Evolutionary conservation across 257 asterid genomes (phyloP).

Genomic region (Prunella vulgaris): DNA sequence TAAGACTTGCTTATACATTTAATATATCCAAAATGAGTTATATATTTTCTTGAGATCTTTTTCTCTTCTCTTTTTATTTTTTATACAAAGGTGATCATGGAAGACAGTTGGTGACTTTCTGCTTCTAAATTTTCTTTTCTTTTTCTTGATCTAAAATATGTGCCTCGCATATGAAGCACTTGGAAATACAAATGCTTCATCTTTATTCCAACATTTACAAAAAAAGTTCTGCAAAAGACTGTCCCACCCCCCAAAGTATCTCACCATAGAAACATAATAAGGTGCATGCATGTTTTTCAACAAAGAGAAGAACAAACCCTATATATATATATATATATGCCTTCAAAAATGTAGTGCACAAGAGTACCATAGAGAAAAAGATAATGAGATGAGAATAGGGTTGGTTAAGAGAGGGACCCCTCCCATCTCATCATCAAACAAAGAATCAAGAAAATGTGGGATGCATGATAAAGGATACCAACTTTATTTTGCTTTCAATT

Average conservation of each 20-base stretch:
- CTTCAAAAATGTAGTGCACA: slow-evolving; percentile 16
- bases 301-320: slow-evolving; percentile 13
- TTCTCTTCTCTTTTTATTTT: no score
- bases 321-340: not conserved
- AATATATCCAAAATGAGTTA: no score
- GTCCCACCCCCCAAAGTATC: not conserved
- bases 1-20: no score
- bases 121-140: not conserved
- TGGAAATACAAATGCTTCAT: not conserved
- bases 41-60: not conserved
- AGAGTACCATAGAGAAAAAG: slow-evolving; percentile 4
- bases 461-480: slow-evolving; percentile 31
- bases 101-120: not conserved
- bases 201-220: slow-evolving; percentile 5
- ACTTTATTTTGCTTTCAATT: slow-evolving; percentile 43
- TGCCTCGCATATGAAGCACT: not conserved
- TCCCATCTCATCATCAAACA: slow-evolving; percentile 20
- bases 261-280: not conserved
- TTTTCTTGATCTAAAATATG: not conserved
- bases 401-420: slow-evolving; percentile 31
- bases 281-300: not conserved
- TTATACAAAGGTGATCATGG: not conserved
- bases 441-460: slow-evolving; percentile 30
- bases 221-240: not conserved
- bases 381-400: slow-evolving; percentile 26